Evolutionary conservation across 1,139 yeast species (phyloP).

Genomic region (Magnusiomyces suaveolens): DNA sequence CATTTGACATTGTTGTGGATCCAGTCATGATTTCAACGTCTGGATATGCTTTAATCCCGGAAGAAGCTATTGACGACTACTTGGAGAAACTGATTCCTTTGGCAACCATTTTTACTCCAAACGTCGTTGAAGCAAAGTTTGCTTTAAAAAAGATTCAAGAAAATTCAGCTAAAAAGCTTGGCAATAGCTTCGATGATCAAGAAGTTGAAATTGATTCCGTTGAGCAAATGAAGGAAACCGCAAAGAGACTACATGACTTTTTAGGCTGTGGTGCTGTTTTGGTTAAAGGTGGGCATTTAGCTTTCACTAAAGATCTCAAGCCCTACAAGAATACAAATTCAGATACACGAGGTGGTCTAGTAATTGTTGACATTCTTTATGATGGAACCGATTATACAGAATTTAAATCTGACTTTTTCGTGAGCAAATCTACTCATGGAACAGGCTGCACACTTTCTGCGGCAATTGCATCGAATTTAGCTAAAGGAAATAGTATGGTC

Average conservation of each 20-base stretch:
- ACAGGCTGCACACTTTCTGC: constrained; percentile 88
- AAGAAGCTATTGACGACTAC: constrained; percentile 39
- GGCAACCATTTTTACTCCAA: constrained; percentile 69
- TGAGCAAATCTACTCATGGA: constrained; percentile 63
- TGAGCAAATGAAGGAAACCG: constrained; percentile 38
- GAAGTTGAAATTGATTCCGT: constrained; percentile 18
- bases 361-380: constrained; percentile 54
- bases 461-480: constrained; percentile 67
- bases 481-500: constrained; percentile 33
- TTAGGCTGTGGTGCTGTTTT: constrained; percentile 44
- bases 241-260: constrained; percentile 35
- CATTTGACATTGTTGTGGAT: constrained; percentile 46
- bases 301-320: constrained; percentile 25
- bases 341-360: constrained; percentile 6
- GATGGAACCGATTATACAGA: constrained; percentile 39
- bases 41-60: constrained; percentile 50
- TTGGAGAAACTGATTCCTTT: constrained; percentile 41
- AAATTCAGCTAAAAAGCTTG: constrained; percentile 14
- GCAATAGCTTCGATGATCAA: constrained; percentile 11
- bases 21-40: constrained; percentile 81
- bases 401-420: constrained; percentile 43
- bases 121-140: constrained; percentile 51
- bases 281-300: constrained; percentile 80
- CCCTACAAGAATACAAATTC: constrained; percentile 14
- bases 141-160: constrained; percentile 21